Evolutionary conservation across 345 rosid species (phyloP).

Genomic region (Pugionium dolabratum): DNA sequence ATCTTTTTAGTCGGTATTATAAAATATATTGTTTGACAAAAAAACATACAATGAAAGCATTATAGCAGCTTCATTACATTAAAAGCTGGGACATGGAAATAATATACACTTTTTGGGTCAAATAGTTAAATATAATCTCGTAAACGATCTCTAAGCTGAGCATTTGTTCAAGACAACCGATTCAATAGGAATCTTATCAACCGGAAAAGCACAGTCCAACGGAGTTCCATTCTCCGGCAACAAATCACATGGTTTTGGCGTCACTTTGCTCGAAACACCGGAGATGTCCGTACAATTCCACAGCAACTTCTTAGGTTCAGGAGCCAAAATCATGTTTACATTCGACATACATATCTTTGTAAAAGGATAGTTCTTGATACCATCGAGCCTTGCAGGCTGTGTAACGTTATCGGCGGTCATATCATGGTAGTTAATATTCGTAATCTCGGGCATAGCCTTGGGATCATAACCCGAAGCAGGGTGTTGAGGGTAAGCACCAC

Average conservation of each 20-base stretch:
- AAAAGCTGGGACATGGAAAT: no score
- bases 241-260: slow-evolving; percentile 52
- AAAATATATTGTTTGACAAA: no score
- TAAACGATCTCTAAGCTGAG: slow-evolving; percentile 26
- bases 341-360: slow-evolving; percentile 72
- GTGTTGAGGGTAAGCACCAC: slow-evolving; percentile 61
- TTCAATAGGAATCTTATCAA: slow-evolving; percentile 53
- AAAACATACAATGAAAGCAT: no score
- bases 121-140: not conserved
- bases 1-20: no score
- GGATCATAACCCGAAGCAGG: slow-evolving; percentile 58
- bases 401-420: slow-evolving; percentile 65
- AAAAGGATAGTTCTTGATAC: slow-evolving; percentile 49
- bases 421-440: slow-evolving; percentile 57
- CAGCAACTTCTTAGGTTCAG: slow-evolving; percentile 46
- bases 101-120: no score
- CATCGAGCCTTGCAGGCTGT: slow-evolving; percentile 53
- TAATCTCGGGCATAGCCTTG: slow-evolving; percentile 57
- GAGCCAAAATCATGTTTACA: slow-evolving; percentile 46
- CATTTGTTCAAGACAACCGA: slow-evolving; percentile 50
- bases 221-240: slow-evolving; percentile 47
- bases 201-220: slow-evolving; percentile 55
- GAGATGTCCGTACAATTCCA: slow-evolving; percentile 72
- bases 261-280: slow-evolving; percentile 59
- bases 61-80: no score